A percentile compares a stretch with the other conserved stretches of the same genome.
phyloP scores from a whole-genome alignment of 176 grass and related monocot species.

The Triticum aestivum region DNA sequence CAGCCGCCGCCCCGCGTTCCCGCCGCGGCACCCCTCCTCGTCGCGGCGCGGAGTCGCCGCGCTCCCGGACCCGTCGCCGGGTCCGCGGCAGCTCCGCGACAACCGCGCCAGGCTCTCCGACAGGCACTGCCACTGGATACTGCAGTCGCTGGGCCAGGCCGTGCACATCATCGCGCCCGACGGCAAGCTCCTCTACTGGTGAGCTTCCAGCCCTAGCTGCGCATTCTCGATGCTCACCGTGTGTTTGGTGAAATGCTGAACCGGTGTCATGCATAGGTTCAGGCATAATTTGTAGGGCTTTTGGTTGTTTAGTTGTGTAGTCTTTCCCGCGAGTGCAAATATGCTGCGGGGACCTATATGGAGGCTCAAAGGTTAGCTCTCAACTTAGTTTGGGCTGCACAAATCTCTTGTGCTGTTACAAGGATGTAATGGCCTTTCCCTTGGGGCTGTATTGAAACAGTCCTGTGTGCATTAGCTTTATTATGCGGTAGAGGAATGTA shows the following conservation, averaged over 20 bases:
- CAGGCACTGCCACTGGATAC: constrained; percentile 63
- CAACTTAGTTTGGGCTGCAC: neutral
- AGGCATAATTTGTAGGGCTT: neutral
- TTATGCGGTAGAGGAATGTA: neutral
- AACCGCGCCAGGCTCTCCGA: constrained; percentile 53
- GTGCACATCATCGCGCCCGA: constrained; percentile 74
- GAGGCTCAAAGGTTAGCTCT: neutral
- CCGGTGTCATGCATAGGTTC: neutral
- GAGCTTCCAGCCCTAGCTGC: too few species aligned
- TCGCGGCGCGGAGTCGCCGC: constrained; percentile 29
- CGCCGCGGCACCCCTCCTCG: neutral
- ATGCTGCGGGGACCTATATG: neutral
- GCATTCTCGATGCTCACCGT: neutral
- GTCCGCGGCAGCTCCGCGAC: constrained; percentile 23
- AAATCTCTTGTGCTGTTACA: neutral
- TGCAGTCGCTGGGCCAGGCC: constrained; percentile 83
- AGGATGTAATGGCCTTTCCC: neutral
- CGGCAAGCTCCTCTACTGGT: constrained; percentile 78
- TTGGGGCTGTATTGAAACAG: neutral
- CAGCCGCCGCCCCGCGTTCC: constrained; percentile 10
- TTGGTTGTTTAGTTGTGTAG: neutral
- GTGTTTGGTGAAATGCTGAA: constrained; percentile 8
- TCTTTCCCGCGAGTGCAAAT: neutral
- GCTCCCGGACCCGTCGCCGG: constrained; percentile 14
- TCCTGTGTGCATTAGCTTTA: neutral